Evolutionary conservation across 768 basidiomycete species (phyloP), one percentile per base, ranked within the genome.

Genomic region (Fomitopsis serialis): DNA sequence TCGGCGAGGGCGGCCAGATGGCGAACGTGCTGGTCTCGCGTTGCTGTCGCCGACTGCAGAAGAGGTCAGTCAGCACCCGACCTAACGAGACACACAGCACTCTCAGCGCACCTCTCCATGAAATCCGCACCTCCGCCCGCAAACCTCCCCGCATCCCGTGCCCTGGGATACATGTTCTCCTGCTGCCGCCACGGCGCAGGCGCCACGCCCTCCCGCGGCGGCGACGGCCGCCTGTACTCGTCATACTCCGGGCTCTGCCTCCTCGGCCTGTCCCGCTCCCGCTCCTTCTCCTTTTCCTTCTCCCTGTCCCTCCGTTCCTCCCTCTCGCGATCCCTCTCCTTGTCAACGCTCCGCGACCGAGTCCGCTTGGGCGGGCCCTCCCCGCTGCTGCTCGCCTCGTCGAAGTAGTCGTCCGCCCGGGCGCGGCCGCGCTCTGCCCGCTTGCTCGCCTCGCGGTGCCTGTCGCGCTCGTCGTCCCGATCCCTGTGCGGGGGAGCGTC

Each of bases 1-100:
- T 86, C 0, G 92, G 92, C 2, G 92, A 93, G 3, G 82, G 68
- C 1, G 92, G 92, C 92, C 92, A 94, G n/a, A 91, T 75, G 59
- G 78, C 77, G 1, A 82, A 66, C 5, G 74, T 75, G 9, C 70
- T 78, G 4, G 60, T 73, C 59, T 82, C 82, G 45, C 92, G 76
- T 64, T 92, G 84, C 45, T 74, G 64, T 52, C 88, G 76, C 29
- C 92, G 91, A 60, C 91, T 93, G 55, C 0, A 48, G n/a, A 34
- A 1, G 15, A 40, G n/a, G 7, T 4, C 19, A 24, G 37, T 24
- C 10, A 19, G n/a, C 23, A 25, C 37, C 25, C 15, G 13, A 49
- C 24, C 21, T n/a, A n/a, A 24, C 34, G 36, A n/a, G 3, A 40
- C 12, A 24, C 29, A 5, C 29, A 29, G 46, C 8, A 15, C 15